A percentile compares a stretch with the other conserved stretches of the same genome.
Evolutionary conservation across 345 rosid species (phyloP).

Genomic region (Camelina hispida): DNA sequence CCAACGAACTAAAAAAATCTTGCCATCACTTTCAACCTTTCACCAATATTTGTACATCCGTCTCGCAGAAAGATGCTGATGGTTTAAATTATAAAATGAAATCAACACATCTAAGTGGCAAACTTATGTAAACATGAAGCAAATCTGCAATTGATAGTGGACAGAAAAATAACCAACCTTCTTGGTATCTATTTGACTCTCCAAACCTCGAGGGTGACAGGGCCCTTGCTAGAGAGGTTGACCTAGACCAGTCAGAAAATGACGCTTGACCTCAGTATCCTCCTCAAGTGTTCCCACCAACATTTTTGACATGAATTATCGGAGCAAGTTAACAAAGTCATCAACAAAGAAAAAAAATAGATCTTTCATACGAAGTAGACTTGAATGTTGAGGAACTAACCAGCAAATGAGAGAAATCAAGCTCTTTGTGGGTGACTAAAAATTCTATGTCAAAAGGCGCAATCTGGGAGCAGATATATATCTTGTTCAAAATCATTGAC

Average conservation of each 20-base stretch:
- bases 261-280: conserved; percentile 98
- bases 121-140: conserved; percentile 32
- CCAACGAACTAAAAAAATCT: not conserved
- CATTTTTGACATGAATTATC: conserved; percentile 29
- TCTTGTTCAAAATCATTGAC: not conserved
- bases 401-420: conserved; percentile 96
- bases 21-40: conserved; percentile 8
- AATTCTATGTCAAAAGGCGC: conserved; percentile 97
- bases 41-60: conserved; percentile 18
- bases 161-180: conserved; percentile 58
- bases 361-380: conserved; percentile 19
- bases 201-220: conserved; percentile 93
- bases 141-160: conserved; percentile 6
- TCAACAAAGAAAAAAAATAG: conserved; percentile 14
- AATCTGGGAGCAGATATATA: conserved; percentile 53
- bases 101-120: conserved; percentile 19
- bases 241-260: conserved; percentile 94
- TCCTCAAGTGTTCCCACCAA: conserved; percentile 84
- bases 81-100: not conserved
- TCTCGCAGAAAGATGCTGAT: conserved; percentile 16
- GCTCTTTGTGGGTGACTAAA: conserved; percentile 94
- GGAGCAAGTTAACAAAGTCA: conserved; percentile 1
- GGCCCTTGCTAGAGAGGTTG: conserved; percentile 92
- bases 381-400: conserved; percentile 56
- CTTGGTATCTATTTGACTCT: conserved; percentile 96